Conservation (phyloP, 1,284 basidiomycete species). For the Fomitopsis betulina region DNA sequence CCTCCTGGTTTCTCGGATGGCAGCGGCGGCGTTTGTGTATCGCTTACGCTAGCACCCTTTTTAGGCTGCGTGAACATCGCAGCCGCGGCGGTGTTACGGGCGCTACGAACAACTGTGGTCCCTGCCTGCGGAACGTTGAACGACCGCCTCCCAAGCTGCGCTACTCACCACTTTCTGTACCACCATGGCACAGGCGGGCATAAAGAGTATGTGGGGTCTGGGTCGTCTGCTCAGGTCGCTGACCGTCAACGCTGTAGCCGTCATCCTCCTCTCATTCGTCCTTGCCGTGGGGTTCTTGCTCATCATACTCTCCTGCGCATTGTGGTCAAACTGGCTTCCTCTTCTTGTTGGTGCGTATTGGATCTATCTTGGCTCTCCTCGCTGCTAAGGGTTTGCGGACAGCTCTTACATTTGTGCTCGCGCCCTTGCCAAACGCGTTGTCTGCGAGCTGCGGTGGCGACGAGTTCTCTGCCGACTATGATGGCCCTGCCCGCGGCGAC, state of each 20-base stretch:
- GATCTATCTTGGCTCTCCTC: neutral
- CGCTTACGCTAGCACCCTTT: neutral
- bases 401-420: slow-evolving; percentile 95
- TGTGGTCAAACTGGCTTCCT: slow-evolving; percentile 97
- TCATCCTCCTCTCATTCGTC: slow-evolving; percentile 93
- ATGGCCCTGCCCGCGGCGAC: slow-evolving; percentile 63
- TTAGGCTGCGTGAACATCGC: neutral
- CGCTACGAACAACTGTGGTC: neutral
- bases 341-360: slow-evolving; percentile 86
- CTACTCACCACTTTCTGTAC: neutral
- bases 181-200: slow-evolving; percentile 27
- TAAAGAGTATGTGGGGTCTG: slow-evolving; percentile 25
- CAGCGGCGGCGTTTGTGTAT: slow-evolving; percentile 8
- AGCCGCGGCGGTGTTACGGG: neutral
- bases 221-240: slow-evolving; percentile 8
- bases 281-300: slow-evolving; percentile 96
- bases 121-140: neutral
- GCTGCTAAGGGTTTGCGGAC: slow-evolving; percentile 9
- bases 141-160: neutral
- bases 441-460: slow-evolving; percentile 82
- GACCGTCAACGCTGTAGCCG: slow-evolving; percentile 49
- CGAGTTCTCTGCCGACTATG: slow-evolving; percentile 72
- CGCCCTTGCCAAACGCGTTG: slow-evolving; percentile 92
- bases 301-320: slow-evolving; percentile 95
- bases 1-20: neutral